Evolutionary conservation across 169 alveolate genomes (phyloP).

Genomic region (Cryptosporidium bovis): DNA sequence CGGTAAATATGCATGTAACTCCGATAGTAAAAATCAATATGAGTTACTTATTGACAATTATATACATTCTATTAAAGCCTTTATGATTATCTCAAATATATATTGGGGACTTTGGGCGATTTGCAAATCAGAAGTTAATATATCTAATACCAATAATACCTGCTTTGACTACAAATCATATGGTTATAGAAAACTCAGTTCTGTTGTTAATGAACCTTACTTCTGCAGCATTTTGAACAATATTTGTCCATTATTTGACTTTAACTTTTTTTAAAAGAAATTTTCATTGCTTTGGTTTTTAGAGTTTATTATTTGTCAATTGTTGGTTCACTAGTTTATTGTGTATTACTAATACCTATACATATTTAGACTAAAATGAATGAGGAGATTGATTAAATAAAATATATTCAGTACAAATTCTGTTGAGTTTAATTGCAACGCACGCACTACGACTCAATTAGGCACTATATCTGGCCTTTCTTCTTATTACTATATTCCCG

Average conservation of each 20-base stretch:
- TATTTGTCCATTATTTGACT: slow-evolving; percentile 33
- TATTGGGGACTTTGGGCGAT: slow-evolving; percentile 73
- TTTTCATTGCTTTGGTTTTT: background rate
- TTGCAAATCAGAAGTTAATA: slow-evolving; percentile 43
- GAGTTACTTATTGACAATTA: background rate
- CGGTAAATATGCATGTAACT: background rate
- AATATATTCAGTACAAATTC: too few species aligned
- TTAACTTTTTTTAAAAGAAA: slow-evolving; percentile 7
- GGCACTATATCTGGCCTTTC: too few species aligned
- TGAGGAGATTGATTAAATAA: too few species aligned
- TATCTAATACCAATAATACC: background rate
- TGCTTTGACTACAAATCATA: slow-evolving; percentile 39
- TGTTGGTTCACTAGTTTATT: too few species aligned
- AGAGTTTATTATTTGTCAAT: too few species aligned
- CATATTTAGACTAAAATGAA: too few species aligned
- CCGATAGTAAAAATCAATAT: background rate
- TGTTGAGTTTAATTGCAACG: too few species aligned
- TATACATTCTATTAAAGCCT: slow-evolving; percentile 11
- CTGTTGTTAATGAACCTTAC: slow-evolving; percentile 22
- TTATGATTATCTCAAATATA: slow-evolving; percentile 59
- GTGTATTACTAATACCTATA: too few species aligned
- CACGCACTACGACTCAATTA: too few species aligned
- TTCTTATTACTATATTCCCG: too few species aligned
- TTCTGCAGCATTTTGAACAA: slow-evolving; percentile 7
- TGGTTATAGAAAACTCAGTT: slow-evolving; percentile 40